Evolutionary conservation across 1,284 basidiomycete genomes (phyloP).

Genomic region (Paramarasmius palmivorus): DNA sequence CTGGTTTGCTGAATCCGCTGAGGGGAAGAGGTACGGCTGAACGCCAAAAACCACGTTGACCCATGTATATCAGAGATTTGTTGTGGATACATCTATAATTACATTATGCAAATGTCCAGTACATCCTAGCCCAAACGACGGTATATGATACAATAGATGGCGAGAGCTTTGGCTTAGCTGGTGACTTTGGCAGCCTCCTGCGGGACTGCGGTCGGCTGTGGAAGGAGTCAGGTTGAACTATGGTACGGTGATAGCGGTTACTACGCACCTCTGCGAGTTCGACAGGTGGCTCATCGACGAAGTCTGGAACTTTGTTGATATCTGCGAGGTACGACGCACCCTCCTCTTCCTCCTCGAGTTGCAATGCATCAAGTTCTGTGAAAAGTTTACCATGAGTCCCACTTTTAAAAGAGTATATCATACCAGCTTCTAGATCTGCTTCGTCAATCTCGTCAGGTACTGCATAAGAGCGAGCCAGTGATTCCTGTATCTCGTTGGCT

Average conservation of each 20-base stretch:
- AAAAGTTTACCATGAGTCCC: neutral
- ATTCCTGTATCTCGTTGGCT: conserved; percentile 97
- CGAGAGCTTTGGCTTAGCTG: conserved; percentile 26
- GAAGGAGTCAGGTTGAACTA: neutral
- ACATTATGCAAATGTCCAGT: neutral
- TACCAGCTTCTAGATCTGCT: conserved; percentile 94
- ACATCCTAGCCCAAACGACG: neutral
- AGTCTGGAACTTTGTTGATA: conserved; percentile 85
- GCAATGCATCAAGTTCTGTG: conserved; percentile 86
- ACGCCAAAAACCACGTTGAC: neutral
- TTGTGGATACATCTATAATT: no score
- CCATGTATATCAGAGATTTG: conserved; percentile 4
- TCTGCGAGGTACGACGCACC: conserved; percentile 85
- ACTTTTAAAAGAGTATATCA: conserved; percentile 23
- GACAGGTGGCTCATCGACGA: conserved; percentile 84
- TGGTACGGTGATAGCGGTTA: conserved; percentile 15
- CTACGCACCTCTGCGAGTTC: conserved; percentile 55
- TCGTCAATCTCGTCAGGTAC: conserved; percentile 99
- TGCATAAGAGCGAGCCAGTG: conserved; percentile 89
- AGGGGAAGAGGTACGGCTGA: conserved; percentile 60
- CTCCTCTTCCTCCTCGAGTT: conserved; percentile 87
- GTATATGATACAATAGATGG: conserved; percentile 13
- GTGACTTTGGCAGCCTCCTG: conserved; percentile 62
- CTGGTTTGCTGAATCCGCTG: conserved; percentile 69
- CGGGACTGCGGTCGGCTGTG: conserved; percentile 32